Percentiles rank a stretch among this genome's conserved stretches.
These are phyloP conservation scores for Penicillium argentinense DNA, from an alignment of 495 filamentous ascomycete species.

Conservation along the genomic window DNA sequence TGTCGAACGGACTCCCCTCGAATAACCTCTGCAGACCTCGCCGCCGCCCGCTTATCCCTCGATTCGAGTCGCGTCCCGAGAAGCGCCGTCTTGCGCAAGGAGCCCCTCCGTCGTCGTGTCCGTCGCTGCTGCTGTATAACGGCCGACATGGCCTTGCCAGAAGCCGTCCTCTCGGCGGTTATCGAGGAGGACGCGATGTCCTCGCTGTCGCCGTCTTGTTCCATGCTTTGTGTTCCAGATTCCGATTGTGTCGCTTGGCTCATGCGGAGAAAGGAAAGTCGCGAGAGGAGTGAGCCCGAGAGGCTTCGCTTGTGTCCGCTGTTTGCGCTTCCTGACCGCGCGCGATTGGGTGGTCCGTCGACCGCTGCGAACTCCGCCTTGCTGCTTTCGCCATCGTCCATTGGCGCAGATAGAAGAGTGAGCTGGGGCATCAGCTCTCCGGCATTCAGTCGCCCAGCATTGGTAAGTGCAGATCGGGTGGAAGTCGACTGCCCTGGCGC, in stretches of 20 bases:
- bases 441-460: constrained; percentile 24
- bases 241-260: constrained; percentile 36
- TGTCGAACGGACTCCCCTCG: constrained; percentile 40
- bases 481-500: constrained; percentile 1
- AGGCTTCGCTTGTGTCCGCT: constrained; percentile 61
- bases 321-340: constrained; percentile 41
- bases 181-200: constrained; percentile 28
- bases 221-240: constrained; percentile 41
- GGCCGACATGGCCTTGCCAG: constrained; percentile 54
- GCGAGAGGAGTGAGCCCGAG: constrained; percentile 59
- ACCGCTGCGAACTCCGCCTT: constrained; percentile 27
- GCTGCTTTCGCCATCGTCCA: constrained; percentile 38
- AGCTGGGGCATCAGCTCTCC: constrained; percentile 21
- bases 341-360: constrained; percentile 31
- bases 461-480: background rate
- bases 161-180: constrained; percentile 12
- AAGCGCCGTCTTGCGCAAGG: constrained; percentile 75
- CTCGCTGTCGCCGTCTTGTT: constrained; percentile 39
- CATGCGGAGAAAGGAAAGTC: constrained; percentile 58
- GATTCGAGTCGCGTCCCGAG: constrained; percentile 61
- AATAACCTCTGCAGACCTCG: constrained; percentile 33
- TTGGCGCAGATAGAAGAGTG: constrained; percentile 27
- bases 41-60: constrained; percentile 46
- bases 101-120: constrained; percentile 73
- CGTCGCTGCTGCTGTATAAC: constrained; percentile 63